These are phyloP conservation scores for Penicillium italicum DNA, from an alignment of 2,329 filamentous ascomycete genomes.

Conservation along the genomic window DNA sequence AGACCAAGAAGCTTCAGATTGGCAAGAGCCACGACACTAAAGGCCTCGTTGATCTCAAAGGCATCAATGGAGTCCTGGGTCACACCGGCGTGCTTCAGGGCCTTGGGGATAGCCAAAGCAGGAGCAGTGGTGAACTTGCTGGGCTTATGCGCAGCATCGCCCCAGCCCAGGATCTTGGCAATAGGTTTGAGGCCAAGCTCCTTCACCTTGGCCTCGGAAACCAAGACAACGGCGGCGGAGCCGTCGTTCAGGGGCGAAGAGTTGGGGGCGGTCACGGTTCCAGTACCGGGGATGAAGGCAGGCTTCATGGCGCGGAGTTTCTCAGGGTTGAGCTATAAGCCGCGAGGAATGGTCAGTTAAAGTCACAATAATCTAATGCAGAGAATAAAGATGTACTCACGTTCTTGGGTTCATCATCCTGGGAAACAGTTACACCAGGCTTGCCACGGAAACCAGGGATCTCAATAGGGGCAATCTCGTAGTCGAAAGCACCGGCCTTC, in stretches of 20 bases:
- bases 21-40: slow-evolving; percentile 91
- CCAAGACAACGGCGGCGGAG: slow-evolving; percentile 84
- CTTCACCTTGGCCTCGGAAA: slow-evolving; percentile 91
- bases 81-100: slow-evolving; percentile 88
- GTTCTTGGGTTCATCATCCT: slow-evolving; percentile 96
- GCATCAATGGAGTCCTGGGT: slow-evolving; percentile 75
- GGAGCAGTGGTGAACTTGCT: slow-evolving; percentile 95
- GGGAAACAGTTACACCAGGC: slow-evolving; percentile 72
- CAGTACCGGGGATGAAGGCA: slow-evolving; percentile 69
- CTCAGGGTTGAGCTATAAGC: slow-evolving; percentile 62
- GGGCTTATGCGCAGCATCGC: slow-evolving; percentile 84
- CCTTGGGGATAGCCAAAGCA: slow-evolving; percentile 92
- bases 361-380: neutral
- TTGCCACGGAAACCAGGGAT: slow-evolving; percentile 87
- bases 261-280: slow-evolving; percentile 93
- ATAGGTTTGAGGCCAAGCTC: slow-evolving; percentile 86
- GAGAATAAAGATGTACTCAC: slow-evolving; percentile 37
- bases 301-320: slow-evolving; percentile 84
- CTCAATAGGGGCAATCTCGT: slow-evolving; percentile 86
- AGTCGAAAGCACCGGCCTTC: slow-evolving; percentile 73
- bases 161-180: slow-evolving; percentile 97
- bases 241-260: slow-evolving; percentile 95
- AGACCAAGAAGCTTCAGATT: slow-evolving; percentile 90
- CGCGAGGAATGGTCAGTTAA: slow-evolving; percentile 1
- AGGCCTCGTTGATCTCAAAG: slow-evolving; percentile 99